A percentile compares a stretch with the other conserved stretches of the same genome.
These are phyloP conservation scores for Cladosporium austrohemisphaericum DNA, from an alignment of 2,329 filamentous ascomycete species.

Conservation along the genomic window DNA sequence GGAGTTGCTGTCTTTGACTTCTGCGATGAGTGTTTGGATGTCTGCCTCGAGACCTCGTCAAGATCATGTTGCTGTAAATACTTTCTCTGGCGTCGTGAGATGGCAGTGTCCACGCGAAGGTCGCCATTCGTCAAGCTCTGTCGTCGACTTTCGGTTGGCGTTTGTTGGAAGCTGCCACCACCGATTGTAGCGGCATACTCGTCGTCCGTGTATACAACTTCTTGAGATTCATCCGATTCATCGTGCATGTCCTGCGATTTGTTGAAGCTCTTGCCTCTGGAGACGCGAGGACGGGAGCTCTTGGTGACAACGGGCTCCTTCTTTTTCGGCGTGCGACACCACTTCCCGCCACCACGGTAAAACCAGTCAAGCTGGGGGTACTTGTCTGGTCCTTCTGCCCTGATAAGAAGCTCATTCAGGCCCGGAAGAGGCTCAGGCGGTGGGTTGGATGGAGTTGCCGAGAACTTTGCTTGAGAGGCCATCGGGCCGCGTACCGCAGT, in stretches of 20 bases:
- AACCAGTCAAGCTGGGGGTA: slow-evolving; percentile 29
- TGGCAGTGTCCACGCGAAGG: background rate
- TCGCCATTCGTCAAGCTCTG: background rate
- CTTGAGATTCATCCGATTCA: background rate
- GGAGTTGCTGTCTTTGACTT: slow-evolving; percentile 30
- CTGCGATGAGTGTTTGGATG: slow-evolving; percentile 10
- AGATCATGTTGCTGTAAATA: background rate
- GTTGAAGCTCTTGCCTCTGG: background rate
- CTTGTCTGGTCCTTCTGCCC: slow-evolving; percentile 30
- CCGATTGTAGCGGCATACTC: background rate
- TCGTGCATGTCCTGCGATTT: background rate
- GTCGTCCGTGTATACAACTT: slow-evolving; percentile 10
- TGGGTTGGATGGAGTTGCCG: background rate
- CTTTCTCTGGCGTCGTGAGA: background rate
- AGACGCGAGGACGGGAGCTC: background rate
- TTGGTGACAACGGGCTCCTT: background rate
- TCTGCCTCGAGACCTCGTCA: background rate
- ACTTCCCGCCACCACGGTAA: slow-evolving; percentile 34
- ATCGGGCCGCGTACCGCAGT: slow-evolving; percentile 29
- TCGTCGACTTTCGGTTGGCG: slow-evolving; percentile 1
- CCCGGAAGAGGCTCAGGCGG: slow-evolving; percentile 7
- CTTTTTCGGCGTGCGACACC: slow-evolving; percentile 27
- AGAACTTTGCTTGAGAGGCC: slow-evolving; percentile 10
- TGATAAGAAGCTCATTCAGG: slow-evolving; percentile 25
- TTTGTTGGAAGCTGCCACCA: background rate